phyloP scores from a whole-genome alignment of 768 basidiomycete species.

The Podaxis sp. region DNA sequence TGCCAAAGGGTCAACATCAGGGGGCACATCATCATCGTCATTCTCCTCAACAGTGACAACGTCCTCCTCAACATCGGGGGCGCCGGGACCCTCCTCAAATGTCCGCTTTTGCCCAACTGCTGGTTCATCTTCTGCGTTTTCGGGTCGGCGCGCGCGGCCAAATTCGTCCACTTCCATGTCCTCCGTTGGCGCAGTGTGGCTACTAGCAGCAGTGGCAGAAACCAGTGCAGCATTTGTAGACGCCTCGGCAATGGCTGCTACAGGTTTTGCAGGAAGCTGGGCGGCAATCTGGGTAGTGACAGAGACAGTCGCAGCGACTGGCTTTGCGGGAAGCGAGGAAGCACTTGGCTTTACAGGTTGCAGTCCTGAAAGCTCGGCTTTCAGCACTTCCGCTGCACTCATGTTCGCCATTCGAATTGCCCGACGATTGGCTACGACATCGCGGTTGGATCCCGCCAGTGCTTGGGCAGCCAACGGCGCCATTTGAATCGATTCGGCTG shows the following conservation, averaged over 20 bases:
- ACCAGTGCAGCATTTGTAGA: neutral
- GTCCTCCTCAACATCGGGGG: constrained; percentile 38
- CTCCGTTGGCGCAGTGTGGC: neutral
- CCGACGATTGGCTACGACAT: constrained; percentile 84
- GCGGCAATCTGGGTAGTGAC: constrained; percentile 1
- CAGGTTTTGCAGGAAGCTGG: constrained; percentile 11
- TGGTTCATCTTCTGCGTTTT: constrained; percentile 23
- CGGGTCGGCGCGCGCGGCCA: constrained; percentile 16
- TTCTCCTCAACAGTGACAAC: constrained; percentile 47
- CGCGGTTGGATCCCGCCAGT: constrained; percentile 81
- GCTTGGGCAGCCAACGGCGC: constrained; percentile 63
- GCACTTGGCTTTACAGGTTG: constrained; percentile 40
- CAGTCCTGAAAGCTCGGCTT: constrained; percentile 76
- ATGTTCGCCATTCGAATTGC: constrained; percentile 95
- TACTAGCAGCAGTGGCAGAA: neutral
- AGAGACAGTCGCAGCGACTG: constrained; percentile 18
- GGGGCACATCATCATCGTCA: constrained; percentile 45
- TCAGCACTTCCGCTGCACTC: constrained; percentile 91
- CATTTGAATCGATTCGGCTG: constrained; percentile 52
- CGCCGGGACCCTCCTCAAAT: constrained; percentile 42
- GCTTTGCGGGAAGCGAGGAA: constrained; percentile 34
- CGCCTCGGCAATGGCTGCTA: neutral
- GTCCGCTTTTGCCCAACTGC: constrained; percentile 36
- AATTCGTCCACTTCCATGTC: constrained; percentile 9
- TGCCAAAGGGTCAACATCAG: constrained; percentile 32